These are phyloP conservation scores for Suillus subalutaceus DNA, from an alignment of 768 basidiomycete species.

Conservation along the genomic window DNA sequence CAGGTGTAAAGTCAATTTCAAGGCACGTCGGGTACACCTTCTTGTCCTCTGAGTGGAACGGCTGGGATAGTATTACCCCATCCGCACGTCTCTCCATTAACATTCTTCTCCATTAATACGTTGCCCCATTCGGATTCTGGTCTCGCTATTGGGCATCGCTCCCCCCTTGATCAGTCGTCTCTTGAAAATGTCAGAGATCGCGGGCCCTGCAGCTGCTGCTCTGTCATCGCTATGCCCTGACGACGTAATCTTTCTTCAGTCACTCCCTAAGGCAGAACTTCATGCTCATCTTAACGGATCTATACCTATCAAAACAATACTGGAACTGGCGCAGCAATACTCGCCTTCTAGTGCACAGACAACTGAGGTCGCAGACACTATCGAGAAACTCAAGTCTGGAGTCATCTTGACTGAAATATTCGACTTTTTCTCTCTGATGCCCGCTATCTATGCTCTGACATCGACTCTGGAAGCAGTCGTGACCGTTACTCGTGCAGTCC, in stretches of 20 bases:
- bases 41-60: no score
- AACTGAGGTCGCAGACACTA: constrained; percentile 36
- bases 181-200: constrained; percentile 15
- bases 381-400: constrained; percentile 43
- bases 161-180: background rate
- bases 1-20: no score
- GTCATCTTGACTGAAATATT: constrained; percentile 52
- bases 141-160: no score
- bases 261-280: constrained; percentile 79
- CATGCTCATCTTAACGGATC: constrained; percentile 88
- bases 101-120: no score
- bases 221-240: constrained; percentile 50
- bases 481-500: constrained; percentile 64
- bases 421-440: constrained; percentile 78
- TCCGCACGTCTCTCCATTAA: no score
- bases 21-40: no score
- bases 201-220: constrained; percentile 48
- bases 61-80: no score
- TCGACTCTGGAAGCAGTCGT: constrained; percentile 57
- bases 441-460: constrained; percentile 78
- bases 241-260: constrained; percentile 62
- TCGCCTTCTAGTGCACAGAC: constrained; percentile 2
- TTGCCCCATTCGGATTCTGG: no score
- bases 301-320: constrained; percentile 68
- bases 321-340: constrained; percentile 44